phyloP scores from a whole-genome alignment of 352 stramenopile genomes.

The Pythium pectinolyticum region DNA sequence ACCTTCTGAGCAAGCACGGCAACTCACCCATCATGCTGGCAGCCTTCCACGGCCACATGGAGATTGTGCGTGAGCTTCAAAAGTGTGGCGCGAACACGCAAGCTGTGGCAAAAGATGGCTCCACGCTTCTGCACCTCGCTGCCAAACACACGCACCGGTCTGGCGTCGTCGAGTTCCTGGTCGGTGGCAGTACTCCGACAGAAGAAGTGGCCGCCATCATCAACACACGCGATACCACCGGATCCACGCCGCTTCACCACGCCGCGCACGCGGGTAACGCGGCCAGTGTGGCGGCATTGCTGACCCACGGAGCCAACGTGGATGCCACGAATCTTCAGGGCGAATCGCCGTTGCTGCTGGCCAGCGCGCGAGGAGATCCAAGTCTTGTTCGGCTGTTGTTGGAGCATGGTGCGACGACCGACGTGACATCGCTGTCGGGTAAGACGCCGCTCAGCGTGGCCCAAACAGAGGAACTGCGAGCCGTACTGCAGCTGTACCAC shows the following conservation, averaged over 20 bases:
- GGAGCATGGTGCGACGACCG: not conserved
- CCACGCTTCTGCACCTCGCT: constrained; percentile 10
- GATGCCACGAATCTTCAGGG: not conserved
- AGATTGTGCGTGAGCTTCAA: not conserved
- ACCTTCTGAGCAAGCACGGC: not conserved
- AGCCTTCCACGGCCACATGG: not conserved
- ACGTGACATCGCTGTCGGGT: not conserved
- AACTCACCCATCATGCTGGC: constrained; percentile 5
- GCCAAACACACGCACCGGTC: not conserved
- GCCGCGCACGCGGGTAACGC: constrained; percentile 4
- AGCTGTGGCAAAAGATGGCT: not conserved
- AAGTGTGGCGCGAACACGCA: not conserved
- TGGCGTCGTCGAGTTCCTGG: constrained; percentile 1
- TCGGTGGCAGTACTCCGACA: no score
- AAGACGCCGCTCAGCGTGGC: not conserved
- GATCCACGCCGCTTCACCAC: constrained; percentile 6
- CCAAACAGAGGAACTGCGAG: not conserved
- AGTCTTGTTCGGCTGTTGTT: not conserved
- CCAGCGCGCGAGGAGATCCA: not conserved
- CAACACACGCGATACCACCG: not conserved
- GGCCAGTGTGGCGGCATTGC: not conserved
- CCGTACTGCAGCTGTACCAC: not conserved
- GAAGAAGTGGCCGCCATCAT: not conserved
- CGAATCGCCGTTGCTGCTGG: not conserved
- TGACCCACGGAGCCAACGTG: not conserved